Evolutionary conservation across 305 asterid genomes (phyloP).

Genomic region (Stenogyne calaminthoides): DNA sequence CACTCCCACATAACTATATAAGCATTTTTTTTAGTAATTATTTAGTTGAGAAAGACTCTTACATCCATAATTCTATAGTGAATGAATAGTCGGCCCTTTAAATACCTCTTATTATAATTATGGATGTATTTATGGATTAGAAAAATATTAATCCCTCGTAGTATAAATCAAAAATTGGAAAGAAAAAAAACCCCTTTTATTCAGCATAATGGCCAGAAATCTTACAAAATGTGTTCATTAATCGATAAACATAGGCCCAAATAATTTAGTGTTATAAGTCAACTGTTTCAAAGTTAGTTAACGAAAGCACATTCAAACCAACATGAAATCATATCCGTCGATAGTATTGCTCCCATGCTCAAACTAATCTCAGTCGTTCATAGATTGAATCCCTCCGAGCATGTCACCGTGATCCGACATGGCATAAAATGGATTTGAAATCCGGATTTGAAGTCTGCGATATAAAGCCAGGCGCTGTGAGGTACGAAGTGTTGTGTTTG

Average conservation of each 20-base stretch:
- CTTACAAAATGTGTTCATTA: no score
- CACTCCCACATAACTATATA: no score
- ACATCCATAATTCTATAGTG: not conserved
- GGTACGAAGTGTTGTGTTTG: not conserved
- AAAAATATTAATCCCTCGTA: not conserved
- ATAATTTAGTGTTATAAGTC: not conserved
- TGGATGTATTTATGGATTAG: not conserved
- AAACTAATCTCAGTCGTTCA: slow-evolving; percentile 40
- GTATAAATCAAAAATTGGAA: no score
- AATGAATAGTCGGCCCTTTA: no score
- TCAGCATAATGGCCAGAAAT: no score
- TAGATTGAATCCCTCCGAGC: slow-evolving; percentile 45
- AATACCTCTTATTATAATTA: not conserved
- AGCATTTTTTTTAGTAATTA: no score
- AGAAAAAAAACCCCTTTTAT: no score
- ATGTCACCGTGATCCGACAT: slow-evolving; percentile 51
- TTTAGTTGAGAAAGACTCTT: no score
- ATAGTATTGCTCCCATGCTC: not conserved
- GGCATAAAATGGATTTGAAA: slow-evolving; percentile 65
- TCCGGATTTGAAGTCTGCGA: slow-evolving; percentile 74
- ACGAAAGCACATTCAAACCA: slow-evolving; percentile 16
- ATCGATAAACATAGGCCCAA: no score
- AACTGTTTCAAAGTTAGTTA: not conserved
- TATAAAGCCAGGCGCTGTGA: slow-evolving; percentile 30
- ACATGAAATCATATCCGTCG: slow-evolving; percentile 41